Conservation (phyloP, 2,329 filamentous ascomycete species). For the Ophiocordyceps camponoti-saundersi region DNA sequence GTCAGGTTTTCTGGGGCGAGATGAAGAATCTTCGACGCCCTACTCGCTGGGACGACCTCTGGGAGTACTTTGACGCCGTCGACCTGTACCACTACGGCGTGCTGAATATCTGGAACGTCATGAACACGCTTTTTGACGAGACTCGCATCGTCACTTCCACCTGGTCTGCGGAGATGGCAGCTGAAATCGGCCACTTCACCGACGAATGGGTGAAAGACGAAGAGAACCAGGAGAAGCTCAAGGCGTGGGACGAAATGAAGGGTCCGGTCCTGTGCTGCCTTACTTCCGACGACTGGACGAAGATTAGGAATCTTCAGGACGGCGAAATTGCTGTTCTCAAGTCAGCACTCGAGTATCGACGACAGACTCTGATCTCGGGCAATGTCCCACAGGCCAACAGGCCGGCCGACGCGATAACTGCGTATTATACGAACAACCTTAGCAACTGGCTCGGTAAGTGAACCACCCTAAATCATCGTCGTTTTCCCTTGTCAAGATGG, state of each 20-base stretch:
- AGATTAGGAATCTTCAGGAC: slow-evolving; percentile 13
- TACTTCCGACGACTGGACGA: slow-evolving; percentile 9
- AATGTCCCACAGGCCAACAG: slow-evolving; percentile 1
- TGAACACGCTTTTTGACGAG: slow-evolving; percentile 22
- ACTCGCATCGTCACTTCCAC: slow-evolving; percentile 17
- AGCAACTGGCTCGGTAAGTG: slow-evolving; percentile 22
- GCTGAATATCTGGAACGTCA: slow-evolving; percentile 29
- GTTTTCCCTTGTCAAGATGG: not conserved
- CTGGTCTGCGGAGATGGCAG: slow-evolving; percentile 8
- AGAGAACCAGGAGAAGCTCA: slow-evolving; percentile 15
- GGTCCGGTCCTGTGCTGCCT: slow-evolving; percentile 13
- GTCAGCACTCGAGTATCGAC: slow-evolving; percentile 16
- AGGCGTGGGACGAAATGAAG: slow-evolving; percentile 10
- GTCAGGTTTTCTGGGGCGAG: slow-evolving; percentile 15
- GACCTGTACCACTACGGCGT: slow-evolving; percentile 30
- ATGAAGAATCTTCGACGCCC: slow-evolving; percentile 17
- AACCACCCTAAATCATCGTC: no score
- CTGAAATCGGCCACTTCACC: slow-evolving; percentile 17
- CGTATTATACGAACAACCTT: slow-evolving; percentile 9
- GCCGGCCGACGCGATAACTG: slow-evolving; percentile 10
- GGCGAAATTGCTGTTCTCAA: slow-evolving; percentile 12
- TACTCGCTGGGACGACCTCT: slow-evolving; percentile 22
- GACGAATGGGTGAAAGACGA: slow-evolving; percentile 16
- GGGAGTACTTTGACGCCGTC: slow-evolving; percentile 27
- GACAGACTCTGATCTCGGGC: slow-evolving; percentile 9